phyloP scores from a whole-genome alignment of 1,139 yeast genomes.

The Taphrina communis region DNA sequence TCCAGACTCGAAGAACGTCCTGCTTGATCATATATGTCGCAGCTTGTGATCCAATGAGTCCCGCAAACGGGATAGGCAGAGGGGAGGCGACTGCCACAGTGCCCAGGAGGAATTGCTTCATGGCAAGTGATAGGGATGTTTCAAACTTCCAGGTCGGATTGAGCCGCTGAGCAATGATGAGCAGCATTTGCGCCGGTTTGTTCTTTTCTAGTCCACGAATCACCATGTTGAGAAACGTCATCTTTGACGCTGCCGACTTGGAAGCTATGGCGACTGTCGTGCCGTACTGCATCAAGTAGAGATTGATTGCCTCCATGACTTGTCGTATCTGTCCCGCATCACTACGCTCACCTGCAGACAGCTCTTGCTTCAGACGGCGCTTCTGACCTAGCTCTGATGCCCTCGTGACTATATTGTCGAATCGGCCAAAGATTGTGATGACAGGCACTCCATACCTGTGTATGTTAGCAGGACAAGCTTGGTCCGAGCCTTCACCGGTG shows the following conservation, averaged over 20 bases:
- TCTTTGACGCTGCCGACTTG: conserved; percentile 26
- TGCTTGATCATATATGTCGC: conserved; percentile 30
- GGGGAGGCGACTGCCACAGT: conserved; percentile 29
- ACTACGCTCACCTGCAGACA: conserved; percentile 9
- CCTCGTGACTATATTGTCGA: conserved; percentile 32
- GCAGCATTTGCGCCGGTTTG: conserved; percentile 24
- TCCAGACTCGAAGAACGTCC: conserved; percentile 33
- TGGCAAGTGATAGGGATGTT: conserved; percentile 21
- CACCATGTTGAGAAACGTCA: conserved; percentile 23
- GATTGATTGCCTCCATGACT: conserved; percentile 44
- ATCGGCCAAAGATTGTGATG: conserved; percentile 32
- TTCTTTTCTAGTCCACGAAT: conserved; percentile 4
- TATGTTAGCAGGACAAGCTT: conserved; percentile 19
- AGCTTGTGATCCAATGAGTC: conserved; percentile 22
- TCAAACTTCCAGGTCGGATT: conserved; percentile 31
- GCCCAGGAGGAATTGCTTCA: conserved; percentile 36
- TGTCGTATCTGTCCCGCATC: conserved; percentile 29
- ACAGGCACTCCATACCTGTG: conserved; percentile 25
- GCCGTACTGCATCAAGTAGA: conserved; percentile 29
- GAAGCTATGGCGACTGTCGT: conserved; percentile 12
- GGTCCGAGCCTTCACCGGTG: conserved; percentile 8
- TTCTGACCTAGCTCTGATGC: conserved; percentile 22
- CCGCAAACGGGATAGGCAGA: conserved; percentile 37
- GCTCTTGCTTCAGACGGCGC: conserved; percentile 6
- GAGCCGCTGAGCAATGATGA: conserved; percentile 34